Evolutionary conservation across 2,329 filamentous ascomycete species (phyloP).

Genomic region (Neopestalotiopsis sp.): DNA sequence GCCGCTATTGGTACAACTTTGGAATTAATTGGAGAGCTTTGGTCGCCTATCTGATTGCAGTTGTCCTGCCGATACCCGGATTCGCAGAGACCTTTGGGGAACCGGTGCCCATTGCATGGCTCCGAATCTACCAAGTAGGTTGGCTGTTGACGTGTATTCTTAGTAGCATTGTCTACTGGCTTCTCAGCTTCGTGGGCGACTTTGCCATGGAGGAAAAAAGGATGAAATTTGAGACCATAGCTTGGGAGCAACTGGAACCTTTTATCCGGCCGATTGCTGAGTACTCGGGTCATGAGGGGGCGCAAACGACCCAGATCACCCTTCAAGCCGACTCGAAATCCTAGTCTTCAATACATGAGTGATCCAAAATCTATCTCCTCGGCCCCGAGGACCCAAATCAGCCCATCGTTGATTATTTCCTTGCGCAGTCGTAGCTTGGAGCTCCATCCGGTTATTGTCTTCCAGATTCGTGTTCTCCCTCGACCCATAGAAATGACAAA

Average conservation of each 20-base stretch:
- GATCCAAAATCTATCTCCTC: too few relatives aligned
- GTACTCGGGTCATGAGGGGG: background rate
- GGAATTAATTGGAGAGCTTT: slow-evolving; percentile 24
- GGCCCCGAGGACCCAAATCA: too few relatives aligned
- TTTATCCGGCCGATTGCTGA: slow-evolving; percentile 8
- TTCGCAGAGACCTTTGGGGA: slow-evolving; percentile 16
- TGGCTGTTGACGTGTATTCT: slow-evolving; percentile 12
- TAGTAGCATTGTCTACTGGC: slow-evolving; percentile 21
- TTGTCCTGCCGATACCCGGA: slow-evolving; percentile 16
- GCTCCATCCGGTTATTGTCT: background rate
- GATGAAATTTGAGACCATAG: slow-evolving; percentile 15
- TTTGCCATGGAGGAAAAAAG: slow-evolving; percentile 15
- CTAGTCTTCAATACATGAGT: background rate
- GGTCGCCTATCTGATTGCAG: slow-evolving; percentile 16
- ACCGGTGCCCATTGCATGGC: background rate
- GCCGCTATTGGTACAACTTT: slow-evolving; percentile 23
- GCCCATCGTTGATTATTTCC: too few relatives aligned
- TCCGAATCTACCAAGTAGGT: slow-evolving; percentile 1
- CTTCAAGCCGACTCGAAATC: background rate
- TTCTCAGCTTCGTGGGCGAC: slow-evolving; percentile 15
- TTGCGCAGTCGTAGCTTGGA: too few relatives aligned
- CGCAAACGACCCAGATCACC: background rate
- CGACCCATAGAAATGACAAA: background rate
- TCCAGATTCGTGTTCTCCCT: background rate
- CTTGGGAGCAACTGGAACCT: slow-evolving; percentile 21